Conservation (phyloP, 495 filamentous ascomycete species). For the Chlorociboria aeruginascens region DNA sequence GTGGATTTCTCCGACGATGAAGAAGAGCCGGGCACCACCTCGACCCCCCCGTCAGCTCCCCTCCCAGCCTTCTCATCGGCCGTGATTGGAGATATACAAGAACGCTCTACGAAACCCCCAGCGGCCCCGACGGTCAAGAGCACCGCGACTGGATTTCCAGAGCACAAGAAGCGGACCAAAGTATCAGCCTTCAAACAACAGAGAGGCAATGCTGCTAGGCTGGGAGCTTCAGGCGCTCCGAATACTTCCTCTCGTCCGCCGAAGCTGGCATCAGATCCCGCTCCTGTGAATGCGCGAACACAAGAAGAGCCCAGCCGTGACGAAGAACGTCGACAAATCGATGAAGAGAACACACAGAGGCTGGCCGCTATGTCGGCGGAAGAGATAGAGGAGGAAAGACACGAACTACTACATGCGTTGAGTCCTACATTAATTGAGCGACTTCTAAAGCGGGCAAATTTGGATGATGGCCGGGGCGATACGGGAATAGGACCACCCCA, state of each 20-base stretch:
- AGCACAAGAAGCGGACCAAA: slow-evolving; percentile 64
- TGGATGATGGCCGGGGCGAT: slow-evolving; percentile 44
- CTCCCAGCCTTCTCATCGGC: slow-evolving; percentile 17
- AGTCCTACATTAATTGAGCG: slow-evolving; percentile 61
- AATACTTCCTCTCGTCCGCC: slow-evolving; percentile 2
- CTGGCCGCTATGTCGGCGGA: slow-evolving; percentile 68
- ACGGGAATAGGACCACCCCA: slow-evolving; percentile 10
- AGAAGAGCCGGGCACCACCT: slow-evolving; percentile 7
- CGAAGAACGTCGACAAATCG: slow-evolving; percentile 58
- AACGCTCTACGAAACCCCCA: slow-evolving; percentile 53
- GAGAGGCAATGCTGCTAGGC: slow-evolving; percentile 7
- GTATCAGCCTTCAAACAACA: slow-evolving; percentile 68
- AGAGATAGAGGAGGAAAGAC: slow-evolving; percentile 66
- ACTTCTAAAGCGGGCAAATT: slow-evolving; percentile 65
- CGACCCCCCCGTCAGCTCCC: slow-evolving; percentile 4
- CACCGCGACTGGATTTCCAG: slow-evolving; percentile 68
- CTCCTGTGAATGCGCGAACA: background rate
- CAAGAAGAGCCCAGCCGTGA: slow-evolving; percentile 20
- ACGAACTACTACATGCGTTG: slow-evolving; percentile 59
- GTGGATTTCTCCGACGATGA: slow-evolving; percentile 19
- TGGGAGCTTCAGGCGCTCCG: background rate
- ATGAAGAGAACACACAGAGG: slow-evolving; percentile 65
- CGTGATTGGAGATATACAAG: slow-evolving; percentile 68
- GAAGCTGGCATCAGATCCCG: background rate
- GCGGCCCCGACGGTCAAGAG: slow-evolving; percentile 46